Base-by-base conservation (phyloP, 176 grass and related monocot genomes). In the Rhipidocladum racemiflorum region DNA sequence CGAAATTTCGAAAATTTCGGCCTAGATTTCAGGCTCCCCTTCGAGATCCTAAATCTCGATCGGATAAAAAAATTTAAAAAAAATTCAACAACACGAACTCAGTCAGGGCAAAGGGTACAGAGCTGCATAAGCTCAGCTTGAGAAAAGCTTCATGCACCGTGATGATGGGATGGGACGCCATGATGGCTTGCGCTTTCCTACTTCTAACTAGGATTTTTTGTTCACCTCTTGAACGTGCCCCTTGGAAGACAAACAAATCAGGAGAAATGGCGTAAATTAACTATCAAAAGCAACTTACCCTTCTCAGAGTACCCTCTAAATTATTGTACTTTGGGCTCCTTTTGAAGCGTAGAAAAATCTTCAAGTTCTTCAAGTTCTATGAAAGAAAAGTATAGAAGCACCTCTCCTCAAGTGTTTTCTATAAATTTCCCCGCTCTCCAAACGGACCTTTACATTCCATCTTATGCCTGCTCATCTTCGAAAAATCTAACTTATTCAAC, bases 401-500 rank as follows among this genome's bases (percentile, higher is more conserved):
- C n/a, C n/a, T n/a, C n/a, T n/a, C n/a, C n/a, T n/a, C n/a, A n/a
- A n/a, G n/a, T n/a, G n/a, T n/a, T n/a, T 53, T 3, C 0, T 21
- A 0, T 53, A 2, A 54, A 54, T 9, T 21, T 54, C 2, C 2
- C 0, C 0, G 2, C 7, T 2, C 8, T 54, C 4, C 7, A 20
- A 54, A 54, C 0, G 2, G 18, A 3, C 18, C 13, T 2, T 54
- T 54, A 54, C 7, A 40, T 54, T 54, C n/a, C 8, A n/a, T n/a
- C 20, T 9, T n/a, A 54, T 3, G 51, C 1, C 7, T 7, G 7
- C 20, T 20, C 7, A 54, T 54, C 51, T 21, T 53, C 18, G 21
- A 21, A 53, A 9, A 53, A 53, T 8, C 6, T 21, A 21, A 2
- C 50, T 54, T n/a, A 3, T n/a, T 21, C 7, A 21, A 54, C 51